phyloP scores from a whole-genome alignment of 768 basidiomycete genomes.

The Hebeloma cylindrosporum region DNA sequence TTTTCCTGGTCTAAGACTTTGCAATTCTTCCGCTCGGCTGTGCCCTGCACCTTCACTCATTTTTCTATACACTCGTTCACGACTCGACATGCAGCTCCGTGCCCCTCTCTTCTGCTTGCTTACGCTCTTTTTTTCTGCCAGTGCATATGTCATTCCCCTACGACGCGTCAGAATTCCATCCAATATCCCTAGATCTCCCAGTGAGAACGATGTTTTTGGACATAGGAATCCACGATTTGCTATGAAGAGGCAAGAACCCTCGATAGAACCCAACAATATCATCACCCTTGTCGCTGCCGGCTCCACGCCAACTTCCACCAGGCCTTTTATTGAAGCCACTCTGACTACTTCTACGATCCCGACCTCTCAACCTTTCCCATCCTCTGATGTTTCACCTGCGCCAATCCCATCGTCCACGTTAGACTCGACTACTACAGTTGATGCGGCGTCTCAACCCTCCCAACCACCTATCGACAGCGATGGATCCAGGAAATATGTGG shows the following conservation, averaged over 20 bases:
- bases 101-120: conserved; percentile 13
- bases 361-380: neutral
- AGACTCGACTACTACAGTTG: conserved; percentile 1
- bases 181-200: conserved; percentile 5
- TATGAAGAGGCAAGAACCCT: conserved; percentile 6
- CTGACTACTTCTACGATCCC: neutral
- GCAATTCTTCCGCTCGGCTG: conserved; percentile 10
- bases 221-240: conserved; percentile 12
- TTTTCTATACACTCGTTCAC: conserved; percentile 13
- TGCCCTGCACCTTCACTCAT: conserved; percentile 16
- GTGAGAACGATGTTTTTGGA: neutral
- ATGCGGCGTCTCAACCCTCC: conserved; percentile 11
- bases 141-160: conserved; percentile 22
- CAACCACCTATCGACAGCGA: conserved; percentile 16
- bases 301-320: conserved; percentile 1
- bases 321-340: neutral
- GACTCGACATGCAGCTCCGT: conserved; percentile 18
- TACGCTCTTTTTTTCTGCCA: conserved; percentile 18
- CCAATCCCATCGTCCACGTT: neutral
- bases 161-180: conserved; percentile 15
- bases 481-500: conserved; percentile 43
- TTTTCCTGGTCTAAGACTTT: neutral
- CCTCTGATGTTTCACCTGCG: neutral
- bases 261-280: neutral
- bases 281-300: conserved; percentile 1